Evolutionary conservation across 306 rosid species (phyloP).

Genomic region (Sesbania bispinosa): DNA sequence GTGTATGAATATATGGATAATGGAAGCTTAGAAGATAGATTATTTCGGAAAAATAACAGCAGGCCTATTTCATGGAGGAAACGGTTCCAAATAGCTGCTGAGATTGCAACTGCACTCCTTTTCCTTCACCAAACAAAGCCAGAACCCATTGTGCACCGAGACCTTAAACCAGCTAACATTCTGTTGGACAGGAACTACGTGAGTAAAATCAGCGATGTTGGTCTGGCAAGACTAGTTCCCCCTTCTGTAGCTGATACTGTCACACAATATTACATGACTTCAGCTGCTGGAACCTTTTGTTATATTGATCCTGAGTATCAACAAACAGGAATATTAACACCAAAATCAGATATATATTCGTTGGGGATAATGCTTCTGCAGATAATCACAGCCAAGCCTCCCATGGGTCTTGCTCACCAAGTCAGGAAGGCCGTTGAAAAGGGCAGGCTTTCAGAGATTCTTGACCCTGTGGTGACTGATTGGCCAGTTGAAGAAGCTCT

Average conservation of each 20-base stretch:
- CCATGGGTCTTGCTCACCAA: constrained; percentile 86
- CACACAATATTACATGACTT: constrained; percentile 84
- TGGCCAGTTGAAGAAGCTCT: constrained; percentile 84
- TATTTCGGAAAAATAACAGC: constrained; percentile 55
- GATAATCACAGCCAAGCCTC: constrained; percentile 82
- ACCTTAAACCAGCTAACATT: constrained; percentile 94
- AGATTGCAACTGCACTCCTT: constrained; percentile 79
- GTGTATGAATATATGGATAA: constrained; percentile 84
- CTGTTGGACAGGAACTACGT: constrained; percentile 74
- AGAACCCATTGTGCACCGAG: constrained; percentile 93
- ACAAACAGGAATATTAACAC: constrained; percentile 73
- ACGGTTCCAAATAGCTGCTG: constrained; percentile 80
- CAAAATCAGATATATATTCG: constrained; percentile 85
- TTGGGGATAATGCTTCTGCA: constrained; percentile 82
- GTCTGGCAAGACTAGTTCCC: constrained; percentile 84
- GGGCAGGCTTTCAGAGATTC: constrained; percentile 50
- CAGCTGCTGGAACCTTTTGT: constrained; percentile 97
- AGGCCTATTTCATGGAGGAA: constrained; percentile 70
- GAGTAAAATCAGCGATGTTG: constrained; percentile 88
- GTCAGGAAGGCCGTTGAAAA: constrained; percentile 70
- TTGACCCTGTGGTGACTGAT: constrained; percentile 70
- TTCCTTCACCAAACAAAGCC: constrained; percentile 97
- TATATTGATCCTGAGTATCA: constrained; percentile 99
- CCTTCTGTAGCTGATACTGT: constrained; percentile 69
- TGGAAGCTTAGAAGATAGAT: constrained; percentile 91